Evolutionary conservation across 148 eudicot genomes (phyloP).

Genomic region (Rhododendron henanense): DNA sequence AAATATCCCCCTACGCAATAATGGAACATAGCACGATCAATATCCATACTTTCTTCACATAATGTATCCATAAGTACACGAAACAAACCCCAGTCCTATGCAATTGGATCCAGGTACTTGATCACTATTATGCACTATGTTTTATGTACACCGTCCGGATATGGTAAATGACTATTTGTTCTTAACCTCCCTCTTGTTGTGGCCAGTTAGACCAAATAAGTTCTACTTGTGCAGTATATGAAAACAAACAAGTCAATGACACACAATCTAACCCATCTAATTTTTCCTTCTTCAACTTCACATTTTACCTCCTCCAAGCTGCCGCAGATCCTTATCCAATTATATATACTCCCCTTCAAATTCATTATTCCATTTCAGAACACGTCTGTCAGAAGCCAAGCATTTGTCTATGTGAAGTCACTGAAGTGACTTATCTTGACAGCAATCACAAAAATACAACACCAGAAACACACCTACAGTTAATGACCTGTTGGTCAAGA

Average conservation of each 20-base stretch:
- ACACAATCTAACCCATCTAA: background rate
- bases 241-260: background rate
- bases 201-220: background rate
- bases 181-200: background rate
- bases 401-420: background rate
- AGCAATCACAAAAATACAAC: background rate
- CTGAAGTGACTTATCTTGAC: background rate
- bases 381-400: background rate
- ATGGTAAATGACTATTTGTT: background rate
- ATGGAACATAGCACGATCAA: background rate
- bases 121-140: background rate
- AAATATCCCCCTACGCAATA: background rate
- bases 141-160: background rate
- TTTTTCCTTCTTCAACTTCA: background rate
- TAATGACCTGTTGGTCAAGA: background rate
- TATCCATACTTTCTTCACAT: background rate
- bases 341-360: background rate
- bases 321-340: background rate
- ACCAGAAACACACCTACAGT: background rate
- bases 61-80: background rate
- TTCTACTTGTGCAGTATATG: background rate
- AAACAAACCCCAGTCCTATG: background rate
- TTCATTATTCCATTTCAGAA: background rate
- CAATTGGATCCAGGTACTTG: background rate
- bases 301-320: background rate